Evolutionary conservation across 2,329 filamentous ascomycete genomes (phyloP).

Genomic region (Hypoxylon sp.): DNA sequence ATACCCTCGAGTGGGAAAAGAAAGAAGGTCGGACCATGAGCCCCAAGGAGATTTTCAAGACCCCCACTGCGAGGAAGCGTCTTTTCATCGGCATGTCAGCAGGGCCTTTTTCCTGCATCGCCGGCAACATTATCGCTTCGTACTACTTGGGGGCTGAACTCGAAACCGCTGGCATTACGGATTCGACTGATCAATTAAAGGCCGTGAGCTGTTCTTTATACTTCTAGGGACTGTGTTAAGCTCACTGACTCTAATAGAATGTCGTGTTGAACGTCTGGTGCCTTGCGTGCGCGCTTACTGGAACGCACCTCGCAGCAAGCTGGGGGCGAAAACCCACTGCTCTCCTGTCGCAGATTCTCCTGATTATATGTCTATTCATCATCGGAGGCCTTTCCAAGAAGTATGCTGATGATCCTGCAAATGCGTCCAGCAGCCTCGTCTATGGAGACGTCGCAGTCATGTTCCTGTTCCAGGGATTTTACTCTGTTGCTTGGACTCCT

Average conservation of each 20-base stretch:
- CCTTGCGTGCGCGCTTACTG: constrained; percentile 59
- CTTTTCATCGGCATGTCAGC: constrained; percentile 59
- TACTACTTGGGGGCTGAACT: constrained; percentile 60
- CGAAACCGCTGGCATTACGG: constrained; percentile 59
- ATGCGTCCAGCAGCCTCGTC: constrained; percentile 49
- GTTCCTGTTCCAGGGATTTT: constrained; percentile 68
- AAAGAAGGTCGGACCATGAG: constrained; percentile 58
- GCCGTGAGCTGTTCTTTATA: constrained; percentile 45
- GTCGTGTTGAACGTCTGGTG: constrained; percentile 68
- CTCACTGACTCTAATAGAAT: constrained; percentile 54
- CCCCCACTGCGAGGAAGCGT: constrained; percentile 57
- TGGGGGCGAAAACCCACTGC: constrained; percentile 64
- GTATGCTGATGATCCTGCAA: constrained; percentile 52
- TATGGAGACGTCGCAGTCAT: constrained; percentile 58
- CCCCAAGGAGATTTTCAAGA: constrained; percentile 58
- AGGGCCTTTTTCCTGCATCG: constrained; percentile 55
- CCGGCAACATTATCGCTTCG: constrained; percentile 59
- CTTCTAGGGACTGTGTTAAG: background rate
- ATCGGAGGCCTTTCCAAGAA: constrained; percentile 66
- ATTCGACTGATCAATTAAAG: constrained; percentile 57
- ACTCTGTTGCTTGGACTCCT: constrained; percentile 66
- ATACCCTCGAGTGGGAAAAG: constrained; percentile 63
- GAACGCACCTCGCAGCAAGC: constrained; percentile 60
- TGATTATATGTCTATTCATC: constrained; percentile 64
- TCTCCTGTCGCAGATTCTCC: constrained; percentile 56